These are phyloP conservation scores for Trichoderma guizhouense DNA, from an alignment of 2,329 filamentous ascomycete species.

Conservation along the genomic window DNA sequence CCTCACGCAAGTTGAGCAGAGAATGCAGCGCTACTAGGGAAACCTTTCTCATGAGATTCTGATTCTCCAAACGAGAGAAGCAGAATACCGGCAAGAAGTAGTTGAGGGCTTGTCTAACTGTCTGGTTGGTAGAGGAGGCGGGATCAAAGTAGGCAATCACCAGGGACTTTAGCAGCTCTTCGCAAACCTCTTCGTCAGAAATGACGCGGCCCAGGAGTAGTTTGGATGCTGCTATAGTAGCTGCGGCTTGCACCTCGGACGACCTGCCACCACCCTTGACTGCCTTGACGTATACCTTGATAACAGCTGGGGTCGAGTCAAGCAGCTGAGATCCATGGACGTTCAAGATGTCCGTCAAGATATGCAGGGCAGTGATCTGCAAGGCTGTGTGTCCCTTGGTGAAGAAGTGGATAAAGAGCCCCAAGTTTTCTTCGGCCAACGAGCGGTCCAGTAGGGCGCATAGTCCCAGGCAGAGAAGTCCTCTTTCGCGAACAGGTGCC, in stretches of 20 bases:
- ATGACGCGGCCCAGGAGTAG: constrained; percentile 78
- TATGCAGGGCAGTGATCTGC: constrained; percentile 86
- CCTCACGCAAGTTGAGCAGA: constrained; percentile 69
- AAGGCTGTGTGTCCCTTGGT: constrained; percentile 85
- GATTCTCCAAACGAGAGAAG: constrained; percentile 79
- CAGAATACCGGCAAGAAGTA: constrained; percentile 96
- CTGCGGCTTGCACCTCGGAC: constrained; percentile 74
- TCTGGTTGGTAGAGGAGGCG: constrained; percentile 73
- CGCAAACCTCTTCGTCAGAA: constrained; percentile 61
- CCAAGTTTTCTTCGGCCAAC: constrained; percentile 86
- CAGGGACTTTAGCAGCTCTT: constrained; percentile 78
- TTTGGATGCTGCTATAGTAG: constrained; percentile 79
- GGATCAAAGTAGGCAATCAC: constrained; percentile 89
- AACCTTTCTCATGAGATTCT: constrained; percentile 73
- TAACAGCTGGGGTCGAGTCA: constrained; percentile 62
- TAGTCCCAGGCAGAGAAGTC: constrained; percentile 82
- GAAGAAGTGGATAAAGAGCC: constrained; percentile 93
- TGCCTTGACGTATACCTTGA: constrained; percentile 83
- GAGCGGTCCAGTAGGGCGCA: constrained; percentile 90
- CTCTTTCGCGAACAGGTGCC: constrained; percentile 85
- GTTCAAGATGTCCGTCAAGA: constrained; percentile 88
- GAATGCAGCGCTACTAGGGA: constrained; percentile 72
- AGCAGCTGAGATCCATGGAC: constrained; percentile 80
- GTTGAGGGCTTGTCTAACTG: constrained; percentile 78
- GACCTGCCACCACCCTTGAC: constrained; percentile 68